A percentile compares a stretch with the other conserved stretches of the same genome.
Conservation (phyloP, 1,139 yeast species). For the Williopsis jadinii region DNA sequence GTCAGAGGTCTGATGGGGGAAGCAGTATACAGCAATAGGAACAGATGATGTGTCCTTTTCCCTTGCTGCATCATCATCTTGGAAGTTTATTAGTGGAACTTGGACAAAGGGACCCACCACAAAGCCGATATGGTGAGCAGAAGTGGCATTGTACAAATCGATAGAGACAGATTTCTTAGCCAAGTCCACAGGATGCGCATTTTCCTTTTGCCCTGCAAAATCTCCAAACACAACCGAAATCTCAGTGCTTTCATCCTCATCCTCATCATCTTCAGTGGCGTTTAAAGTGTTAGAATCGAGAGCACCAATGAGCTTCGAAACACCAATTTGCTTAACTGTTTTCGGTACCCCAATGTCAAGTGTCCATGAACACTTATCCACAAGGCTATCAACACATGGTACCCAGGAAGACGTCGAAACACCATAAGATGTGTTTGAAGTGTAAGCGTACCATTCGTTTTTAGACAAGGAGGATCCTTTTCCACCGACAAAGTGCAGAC, state of each 20-base stretch:
- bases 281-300: constrained; percentile 19
- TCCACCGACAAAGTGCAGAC: constrained; percentile 68
- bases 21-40: constrained; percentile 24
- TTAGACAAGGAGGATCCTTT: constrained; percentile 27
- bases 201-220: constrained; percentile 43
- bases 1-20: constrained; percentile 19
- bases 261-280: constrained; percentile 27
- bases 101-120: constrained; percentile 84
- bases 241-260: constrained; percentile 39
- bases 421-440: constrained; percentile 71
- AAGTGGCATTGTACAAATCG: constrained; percentile 78
- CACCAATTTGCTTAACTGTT: constrained; percentile 66
- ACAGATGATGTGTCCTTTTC: constrained; percentile 29
- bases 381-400: constrained; percentile 86
- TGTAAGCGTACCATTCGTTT: constrained; percentile 76
- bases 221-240: constrained; percentile 77
- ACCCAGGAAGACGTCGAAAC: constrained; percentile 92
- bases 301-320: constrained; percentile 36
- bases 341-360: constrained; percentile 77
- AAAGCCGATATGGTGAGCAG: constrained; percentile 97
- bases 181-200: constrained; percentile 52
- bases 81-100: constrained; percentile 28
- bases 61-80: constrained; percentile 34
- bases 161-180: constrained; percentile 73
- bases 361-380: constrained; percentile 93